Evolutionary conservation across 257 asterid species (phyloP).

Genomic region (Capsicum baccatum): DNA sequence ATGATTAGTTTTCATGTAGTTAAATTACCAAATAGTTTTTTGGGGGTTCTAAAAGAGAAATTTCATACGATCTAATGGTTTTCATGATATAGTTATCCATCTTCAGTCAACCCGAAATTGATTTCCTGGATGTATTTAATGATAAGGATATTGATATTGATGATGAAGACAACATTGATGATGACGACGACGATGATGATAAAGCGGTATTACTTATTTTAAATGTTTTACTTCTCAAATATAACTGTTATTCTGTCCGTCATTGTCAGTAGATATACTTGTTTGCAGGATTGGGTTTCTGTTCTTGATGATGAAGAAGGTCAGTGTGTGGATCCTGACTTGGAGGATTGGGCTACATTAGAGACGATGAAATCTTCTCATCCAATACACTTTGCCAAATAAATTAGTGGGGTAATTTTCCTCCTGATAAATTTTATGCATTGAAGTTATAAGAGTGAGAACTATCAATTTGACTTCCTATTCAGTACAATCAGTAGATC

Average conservation of each 20-base stretch:
- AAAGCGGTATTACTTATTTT: slow-evolving; percentile 40
- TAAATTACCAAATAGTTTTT: background rate
- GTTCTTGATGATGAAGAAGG: slow-evolving; percentile 77
- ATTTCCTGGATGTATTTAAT: slow-evolving; percentile 72
- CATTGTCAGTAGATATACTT: slow-evolving; percentile 34
- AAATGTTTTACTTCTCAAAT: slow-evolving; percentile 48
- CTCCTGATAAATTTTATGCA: background rate
- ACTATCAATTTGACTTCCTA: background rate
- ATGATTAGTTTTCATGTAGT: background rate
- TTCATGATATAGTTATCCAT: background rate
- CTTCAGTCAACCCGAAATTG: slow-evolving; percentile 39
- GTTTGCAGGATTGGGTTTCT: slow-evolving; percentile 86
- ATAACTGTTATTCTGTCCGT: slow-evolving; percentile 19
- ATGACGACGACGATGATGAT: slow-evolving; percentile 54
- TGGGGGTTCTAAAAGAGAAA: background rate
- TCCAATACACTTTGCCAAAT: slow-evolving; percentile 90
- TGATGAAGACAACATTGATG: slow-evolving; percentile 48
- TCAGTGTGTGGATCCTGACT: slow-evolving; percentile 71
- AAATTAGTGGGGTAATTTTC: slow-evolving; percentile 66
- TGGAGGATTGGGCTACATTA: slow-evolving; percentile 95
- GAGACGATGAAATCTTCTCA: slow-evolving; percentile 95
- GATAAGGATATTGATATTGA: slow-evolving; percentile 63
- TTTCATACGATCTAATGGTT: background rate
- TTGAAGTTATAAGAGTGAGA: background rate
- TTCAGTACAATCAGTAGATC: slow-evolving; percentile 11